Percentiles rank a stretch among this genome's conserved stretches.
phyloP scores from a whole-genome alignment of 768 basidiomycete species.

The Auricularia heimuer region DNA sequence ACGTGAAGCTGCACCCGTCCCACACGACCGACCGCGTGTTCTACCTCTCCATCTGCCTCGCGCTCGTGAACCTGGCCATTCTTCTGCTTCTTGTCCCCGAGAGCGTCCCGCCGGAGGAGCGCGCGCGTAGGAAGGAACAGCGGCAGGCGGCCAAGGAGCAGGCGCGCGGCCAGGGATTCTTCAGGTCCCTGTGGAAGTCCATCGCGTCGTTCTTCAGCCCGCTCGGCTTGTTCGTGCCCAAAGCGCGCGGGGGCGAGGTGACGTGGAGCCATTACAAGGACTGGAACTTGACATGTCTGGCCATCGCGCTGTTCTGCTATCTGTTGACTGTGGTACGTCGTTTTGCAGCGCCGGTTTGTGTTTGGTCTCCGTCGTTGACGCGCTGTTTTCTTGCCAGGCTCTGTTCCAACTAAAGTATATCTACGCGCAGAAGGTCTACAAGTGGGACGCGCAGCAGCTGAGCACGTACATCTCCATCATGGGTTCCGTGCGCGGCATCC shows the following conservation, averaged over 20 bases:
- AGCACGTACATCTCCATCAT: constrained; percentile 68
- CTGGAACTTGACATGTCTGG: constrained; percentile 67
- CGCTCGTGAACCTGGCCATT: constrained; percentile 45
- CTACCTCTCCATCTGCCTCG: constrained; percentile 31
- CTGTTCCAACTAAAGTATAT: constrained; percentile 68
- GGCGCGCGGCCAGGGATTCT: constrained; percentile 22
- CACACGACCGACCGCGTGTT: constrained; percentile 41
- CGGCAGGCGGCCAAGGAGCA: constrained; percentile 14
- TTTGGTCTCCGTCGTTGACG: constrained; percentile 1
- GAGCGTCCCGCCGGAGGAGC: constrained; percentile 37
- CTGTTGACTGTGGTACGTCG: constrained; percentile 51
- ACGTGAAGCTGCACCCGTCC: constrained; percentile 35
- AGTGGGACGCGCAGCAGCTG: constrained; percentile 57
- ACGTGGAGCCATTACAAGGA: constrained; percentile 37
- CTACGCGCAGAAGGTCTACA: constrained; percentile 63
- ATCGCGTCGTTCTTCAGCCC: constrained; percentile 47
- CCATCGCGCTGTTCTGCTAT: constrained; percentile 51
- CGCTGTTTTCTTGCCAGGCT: constrained; percentile 30
- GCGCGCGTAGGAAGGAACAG: not conserved
- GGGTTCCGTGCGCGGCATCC: constrained; percentile 52
- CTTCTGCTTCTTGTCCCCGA: constrained; percentile 46
- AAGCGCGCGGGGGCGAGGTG: constrained; percentile 17
- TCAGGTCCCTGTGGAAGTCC: constrained; percentile 8
- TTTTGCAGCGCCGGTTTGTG: not conserved
- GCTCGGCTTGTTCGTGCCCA: constrained; percentile 60